Percentiles rank a stretch among this genome's conserved stretches.
Evolutionary conservation across 2,329 filamentous ascomycete genomes (phyloP).

Genomic region (Lasiodiplodia theobromae): DNA sequence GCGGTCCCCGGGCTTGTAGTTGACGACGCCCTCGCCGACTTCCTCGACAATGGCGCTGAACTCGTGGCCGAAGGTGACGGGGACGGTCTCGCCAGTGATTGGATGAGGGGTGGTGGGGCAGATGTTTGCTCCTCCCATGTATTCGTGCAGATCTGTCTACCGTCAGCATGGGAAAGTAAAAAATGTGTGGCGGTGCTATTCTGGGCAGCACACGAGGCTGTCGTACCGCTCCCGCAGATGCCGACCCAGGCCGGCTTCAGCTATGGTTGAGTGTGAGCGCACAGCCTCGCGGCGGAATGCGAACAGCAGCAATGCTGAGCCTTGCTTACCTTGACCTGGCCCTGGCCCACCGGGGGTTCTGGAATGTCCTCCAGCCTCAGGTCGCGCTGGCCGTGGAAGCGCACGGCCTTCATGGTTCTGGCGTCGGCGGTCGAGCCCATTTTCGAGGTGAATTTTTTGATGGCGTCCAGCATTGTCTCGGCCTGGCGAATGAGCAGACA

Average conservation of each 20-base stretch:
- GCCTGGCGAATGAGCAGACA: slow-evolving; percentile 6
- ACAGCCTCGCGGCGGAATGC: slow-evolving; percentile 32
- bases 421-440: not conserved
- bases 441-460: slow-evolving; percentile 9
- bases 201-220: slow-evolving; percentile 1
- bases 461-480: slow-evolving; percentile 13
- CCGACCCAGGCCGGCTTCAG: slow-evolving; percentile 51
- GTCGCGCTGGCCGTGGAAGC: slow-evolving; percentile 54
- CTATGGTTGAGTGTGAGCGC: slow-evolving; percentile 30
- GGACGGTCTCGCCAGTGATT: slow-evolving; percentile 60
- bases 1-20: slow-evolving; percentile 57
- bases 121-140: slow-evolving; percentile 55
- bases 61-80: slow-evolving; percentile 62
- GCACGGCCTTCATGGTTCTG: slow-evolving; percentile 53
- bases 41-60: slow-evolving; percentile 61
- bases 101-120: slow-evolving; percentile 62
- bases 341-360: slow-evolving; percentile 47
- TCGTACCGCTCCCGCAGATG: slow-evolving; percentile 50
- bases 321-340: slow-evolving; percentile 48
- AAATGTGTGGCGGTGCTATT: slow-evolving; percentile 6
- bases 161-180: not conserved
- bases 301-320: not conserved
- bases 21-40: slow-evolving; percentile 57
- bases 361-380: slow-evolving; percentile 53
- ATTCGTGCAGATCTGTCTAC: slow-evolving; percentile 54